phyloP scores from a whole-genome alignment of 192 early-diverging fungal species.

The Gaertneriomyces sp. region DNA sequence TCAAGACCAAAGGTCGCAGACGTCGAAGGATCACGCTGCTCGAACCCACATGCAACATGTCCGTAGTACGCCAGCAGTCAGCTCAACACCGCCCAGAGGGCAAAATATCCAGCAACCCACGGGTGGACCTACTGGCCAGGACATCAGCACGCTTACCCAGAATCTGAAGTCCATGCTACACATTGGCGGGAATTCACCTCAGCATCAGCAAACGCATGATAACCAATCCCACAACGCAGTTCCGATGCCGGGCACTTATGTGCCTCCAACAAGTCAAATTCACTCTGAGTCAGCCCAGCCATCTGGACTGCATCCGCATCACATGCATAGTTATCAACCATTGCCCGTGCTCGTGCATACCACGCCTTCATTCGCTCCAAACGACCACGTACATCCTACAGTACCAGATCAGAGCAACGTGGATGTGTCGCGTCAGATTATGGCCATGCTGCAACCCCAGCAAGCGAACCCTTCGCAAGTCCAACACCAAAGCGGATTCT shows the following conservation, averaged over 20 bases:
- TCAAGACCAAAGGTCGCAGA: no score
- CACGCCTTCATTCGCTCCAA: neutral
- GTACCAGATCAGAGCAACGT: neutral
- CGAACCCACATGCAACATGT: neutral
- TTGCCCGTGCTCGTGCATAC: neutral
- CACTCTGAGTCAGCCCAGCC: no score
- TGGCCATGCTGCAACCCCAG: conserved; percentile 22
- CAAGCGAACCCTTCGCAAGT: neutral
- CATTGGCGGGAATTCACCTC: conserved; percentile 17
- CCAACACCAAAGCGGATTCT: conserved; percentile 1
- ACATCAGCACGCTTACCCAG: conserved; percentile 3
- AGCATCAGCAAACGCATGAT: neutral
- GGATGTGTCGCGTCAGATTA: conserved; percentile 18
- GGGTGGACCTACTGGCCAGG: conserved; percentile 1
- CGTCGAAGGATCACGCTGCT: no score
- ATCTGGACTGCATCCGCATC: no score
- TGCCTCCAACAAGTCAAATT: neutral
- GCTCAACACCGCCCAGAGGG: neutral
- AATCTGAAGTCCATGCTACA: conserved; percentile 31
- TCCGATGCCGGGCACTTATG: neutral
- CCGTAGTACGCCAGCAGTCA: neutral
- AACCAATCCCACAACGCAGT: neutral
- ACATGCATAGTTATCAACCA: no score
- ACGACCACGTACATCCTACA: neutral
- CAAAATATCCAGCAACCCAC: neutral